Evolutionary conservation across 225 moss, liverwort and hornwort species (phyloP), one percentile per base, ranked within the genome.

Genomic region (Antitrichia curtipendula): DNA sequence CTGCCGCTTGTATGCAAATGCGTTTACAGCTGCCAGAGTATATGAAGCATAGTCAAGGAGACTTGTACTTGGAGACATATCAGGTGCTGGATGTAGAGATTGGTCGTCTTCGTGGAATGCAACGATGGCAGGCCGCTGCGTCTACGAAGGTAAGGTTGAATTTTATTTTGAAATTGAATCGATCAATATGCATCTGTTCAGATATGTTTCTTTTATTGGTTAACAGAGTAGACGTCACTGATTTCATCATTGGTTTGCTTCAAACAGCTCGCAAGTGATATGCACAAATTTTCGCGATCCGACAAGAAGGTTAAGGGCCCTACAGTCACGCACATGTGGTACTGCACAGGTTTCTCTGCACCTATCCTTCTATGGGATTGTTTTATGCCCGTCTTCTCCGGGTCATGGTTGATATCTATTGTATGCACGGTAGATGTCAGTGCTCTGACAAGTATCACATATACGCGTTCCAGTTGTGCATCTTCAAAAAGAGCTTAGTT

Each of bases 261-360:
- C 57, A 66, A 82, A 88, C 90, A 99, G 98, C 96, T 99, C 80
- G 96, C 99, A 73, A 91, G 93, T 86, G 97, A 97, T 79, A 97
- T 99, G 97, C 99, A 99, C 82, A 94, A 96, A 68, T 99, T 99
- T 80, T 97, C 99, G 69, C 91, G 96, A 87, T 88, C 93, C 81
- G 99, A 99, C 86, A 95, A 94, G 90, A 95, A 95, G 90, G 89
- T 97, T 58, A 99, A 97, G 92, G 99, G 99, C 64, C 99, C 99
- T 50, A 99, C 96, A 53, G 97, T 99, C 85, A 99, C 97, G 88
- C 99, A 97, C 92, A 99, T 99, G 99, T 99, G 99, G 99, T 99
- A 96, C 90, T 88, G 90, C 86, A 89, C 90, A 93, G 91, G 93
- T 93, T 94, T 93, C 91, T 94, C 85, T 93, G 86, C 88, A 91